Evolutionary conservation across 1,284 basidiomycete species (phyloP), one percentile per base, ranked within the genome.

Genomic region (Cryptococcus sp.): DNA sequence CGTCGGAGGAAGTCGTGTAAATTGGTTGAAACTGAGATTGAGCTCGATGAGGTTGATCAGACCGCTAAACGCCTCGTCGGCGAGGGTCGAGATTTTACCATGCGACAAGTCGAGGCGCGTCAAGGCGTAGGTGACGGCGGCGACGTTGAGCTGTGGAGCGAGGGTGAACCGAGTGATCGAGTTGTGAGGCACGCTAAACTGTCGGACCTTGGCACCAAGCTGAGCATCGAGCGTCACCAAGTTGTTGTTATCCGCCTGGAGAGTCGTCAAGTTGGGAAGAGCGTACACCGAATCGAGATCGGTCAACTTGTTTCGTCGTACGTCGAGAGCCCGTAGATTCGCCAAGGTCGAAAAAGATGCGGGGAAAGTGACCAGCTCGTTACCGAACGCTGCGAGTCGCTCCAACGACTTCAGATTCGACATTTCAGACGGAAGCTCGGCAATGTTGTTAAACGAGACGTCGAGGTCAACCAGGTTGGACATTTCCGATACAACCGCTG

Each of bases 371-470:
- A 80, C 76, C 44, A 98, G 81, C 55, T 84, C 82, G 73, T 99
- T 99, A 37, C 88, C 90, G 12, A 94, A 85, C 32, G 95, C 80
- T 45, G 87, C 79, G n/a, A 98, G 78, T 25, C 82, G 76, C 60
- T 89, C 82, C 32, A 95, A 78, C 4, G 79, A 77, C 33, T 72
- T 73, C 46, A 98, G 76, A 36, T 81, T 76, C 1, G 85, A 85
- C 43, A 98, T 83, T 48, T 86, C 81, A 23, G 86, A 80, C 0
- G 94, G 93, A 3, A 98, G 78, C 43, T 83, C 80, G 0, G 80
- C 78, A 58, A 98, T 86, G 68, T 80, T 82, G 75, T 99, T 98
- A 78, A 97, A 97, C 0, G 94, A 97, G 38, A 97, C 79, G 67
- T 98, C 94, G 19, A 99, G 81, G 60, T 94, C 89, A 26, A 81